phyloP scores from a whole-genome alignment of 768 basidiomycete species.

The Russula olivacea region DNA sequence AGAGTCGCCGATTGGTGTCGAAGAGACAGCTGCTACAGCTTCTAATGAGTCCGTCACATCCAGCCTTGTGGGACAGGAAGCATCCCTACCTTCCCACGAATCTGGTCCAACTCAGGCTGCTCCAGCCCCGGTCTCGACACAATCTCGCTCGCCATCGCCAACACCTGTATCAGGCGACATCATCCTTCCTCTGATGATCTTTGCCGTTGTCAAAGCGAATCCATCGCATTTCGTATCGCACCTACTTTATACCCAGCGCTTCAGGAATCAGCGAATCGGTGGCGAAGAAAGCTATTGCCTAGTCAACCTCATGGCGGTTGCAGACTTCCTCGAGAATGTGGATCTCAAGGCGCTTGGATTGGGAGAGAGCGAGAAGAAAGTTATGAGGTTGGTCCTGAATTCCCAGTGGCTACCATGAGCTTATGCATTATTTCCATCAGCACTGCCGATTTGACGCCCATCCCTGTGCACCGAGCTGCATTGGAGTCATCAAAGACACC shows the following conservation, averaged over 20 bases:
- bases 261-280: constrained; percentile 49
- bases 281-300: constrained; percentile 92
- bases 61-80: background rate
- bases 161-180: constrained; percentile 79
- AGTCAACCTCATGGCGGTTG: constrained; percentile 91
- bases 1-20: constrained; percentile 9
- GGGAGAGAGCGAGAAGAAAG: constrained; percentile 50
- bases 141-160: constrained; percentile 28
- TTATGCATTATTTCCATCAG: constrained; percentile 34
- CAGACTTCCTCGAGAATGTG: constrained; percentile 93
- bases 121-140: constrained; percentile 18
- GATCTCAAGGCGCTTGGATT: constrained; percentile 69
- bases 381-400: constrained; percentile 45
- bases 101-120: background rate
- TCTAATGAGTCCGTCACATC: constrained; percentile 8
- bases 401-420: background rate
- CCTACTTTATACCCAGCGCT: constrained; percentile 58
- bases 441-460: constrained; percentile 74
- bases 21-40: background rate
- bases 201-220: constrained; percentile 88
- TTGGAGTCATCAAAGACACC: constrained; percentile 38
- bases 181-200: constrained; percentile 89
- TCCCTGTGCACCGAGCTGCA: constrained; percentile 58
- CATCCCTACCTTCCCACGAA: background rate
- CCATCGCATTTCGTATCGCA: constrained; percentile 74